Base-by-base conservation (phyloP, 176 grass and related monocot species). In the Puccinellia tenuiflora region DNA sequence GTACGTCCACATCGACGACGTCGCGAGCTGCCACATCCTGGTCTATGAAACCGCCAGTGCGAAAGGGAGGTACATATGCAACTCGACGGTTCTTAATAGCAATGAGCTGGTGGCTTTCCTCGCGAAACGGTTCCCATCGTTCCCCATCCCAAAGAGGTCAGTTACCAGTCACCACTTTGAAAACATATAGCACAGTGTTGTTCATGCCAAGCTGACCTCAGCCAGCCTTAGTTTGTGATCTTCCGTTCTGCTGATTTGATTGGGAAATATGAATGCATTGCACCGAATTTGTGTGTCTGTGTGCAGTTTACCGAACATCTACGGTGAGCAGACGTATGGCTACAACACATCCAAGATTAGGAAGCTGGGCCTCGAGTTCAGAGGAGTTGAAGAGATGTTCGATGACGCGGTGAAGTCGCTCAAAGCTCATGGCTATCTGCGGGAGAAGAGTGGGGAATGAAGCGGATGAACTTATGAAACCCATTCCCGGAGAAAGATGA, bases 1-100 rank as follows among this genome's bases (percentile, higher is more conserved):
- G 62, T 97, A 94, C 65, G 90, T 97, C 56, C 95, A 92, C 81
- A 97, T 94, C 73, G 95, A 94, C 84, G 90, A 97, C 45, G 90
- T 92, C 21, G 90, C 92, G 7, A 86, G 78, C 56, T 91, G 95
- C 87, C 95, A 97, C 86, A 92, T 97, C 70, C 86, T 97, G 73
- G 75, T 84, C 74, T 94, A 97, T 28, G 95, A 94, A 78, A 59
- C 87, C 7, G 55, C 78, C 21, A 43, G 55, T 16, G 90, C 92
- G 2, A 21, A 88, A 37, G 95, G 95, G 43, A 83, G 95, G 78
- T 97, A 97, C 83, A 85, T 94, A 46, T 97, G 95, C 90, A 97
- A 86, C 62, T 92, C 90, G n/a, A 34, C 52, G 11, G 95, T 97
- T 63, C 79, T 97, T 12, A 76, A 77, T 26, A 82, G 70, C 78